A percentile compares a stretch with the other conserved stretches of the same genome.
These are phyloP conservation scores for Magnolia officinalis DNA, from an alignment of 164 flowering plant genomes.

Conservation along the genomic window DNA sequence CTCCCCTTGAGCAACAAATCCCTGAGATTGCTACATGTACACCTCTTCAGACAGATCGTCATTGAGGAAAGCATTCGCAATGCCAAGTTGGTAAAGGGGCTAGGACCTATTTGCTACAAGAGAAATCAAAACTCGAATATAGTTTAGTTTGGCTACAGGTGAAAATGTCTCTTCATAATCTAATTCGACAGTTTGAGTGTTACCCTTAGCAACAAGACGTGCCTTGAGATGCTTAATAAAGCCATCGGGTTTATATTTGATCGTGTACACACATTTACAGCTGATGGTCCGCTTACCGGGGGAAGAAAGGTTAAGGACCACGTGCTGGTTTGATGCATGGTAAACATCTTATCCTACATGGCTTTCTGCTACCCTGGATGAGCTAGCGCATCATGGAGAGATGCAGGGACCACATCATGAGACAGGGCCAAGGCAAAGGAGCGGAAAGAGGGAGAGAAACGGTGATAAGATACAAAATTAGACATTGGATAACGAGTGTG, in stretches of 20 bases:
- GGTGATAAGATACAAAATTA: too few species aligned
- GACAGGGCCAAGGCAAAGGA: too few species aligned
- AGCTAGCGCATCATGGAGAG: too few species aligned
- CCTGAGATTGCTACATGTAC: neutral
- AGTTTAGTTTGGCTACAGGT: neutral
- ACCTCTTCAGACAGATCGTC: neutral
- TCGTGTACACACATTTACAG: neutral
- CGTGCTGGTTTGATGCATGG: neutral
- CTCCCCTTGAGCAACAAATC: neutral
- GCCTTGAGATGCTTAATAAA: neutral
- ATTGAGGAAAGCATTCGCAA: neutral
- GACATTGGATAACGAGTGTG: too few species aligned
- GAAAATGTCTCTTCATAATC: neutral
- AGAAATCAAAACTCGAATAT: neutral
- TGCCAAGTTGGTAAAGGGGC: neutral
- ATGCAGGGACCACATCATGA: too few species aligned
- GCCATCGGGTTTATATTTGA: neutral
- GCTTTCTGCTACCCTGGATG: too few species aligned
- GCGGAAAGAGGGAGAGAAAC: too few species aligned
- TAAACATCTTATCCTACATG: too few species aligned
- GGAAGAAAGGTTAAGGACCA: neutral
- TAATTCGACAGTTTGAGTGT: neutral
- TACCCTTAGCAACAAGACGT: neutral
- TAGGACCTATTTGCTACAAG: neutral
- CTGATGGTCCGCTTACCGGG: neutral